Base-by-base conservation (phyloP, 768 basidiomycete genomes). In the Rhizopogon salebrosus region DNA sequence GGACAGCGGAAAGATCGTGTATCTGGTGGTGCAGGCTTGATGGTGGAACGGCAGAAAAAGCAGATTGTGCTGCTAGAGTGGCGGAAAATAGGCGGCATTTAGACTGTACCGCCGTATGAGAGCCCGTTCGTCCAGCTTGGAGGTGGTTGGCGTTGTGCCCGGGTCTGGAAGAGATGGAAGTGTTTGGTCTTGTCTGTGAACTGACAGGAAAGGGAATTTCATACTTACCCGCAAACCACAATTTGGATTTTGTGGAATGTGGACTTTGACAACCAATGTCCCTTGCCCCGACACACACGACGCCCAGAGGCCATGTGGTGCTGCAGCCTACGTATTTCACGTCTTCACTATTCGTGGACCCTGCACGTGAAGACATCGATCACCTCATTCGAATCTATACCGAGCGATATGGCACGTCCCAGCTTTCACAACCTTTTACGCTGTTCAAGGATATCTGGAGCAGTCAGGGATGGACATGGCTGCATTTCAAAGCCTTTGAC, bases 281-380 rank as follows among this genome's bases (percentile, higher is more conserved):
- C 9, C 60, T 78, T 51, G 60, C 72, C 8, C 79, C 84, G 26
- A 75, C 82, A 16, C 81, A 85, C 18, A 80, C 85, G 20, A 72
- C 76, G 13, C 60, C 69, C 45, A 79, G 85, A 13, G 86, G 89
- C 10, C 80, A 83, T 22, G 65, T 84, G 56, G 69, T 79, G 36
- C 68, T 92, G 9, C 89, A 91, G 60, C 88, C 87, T 1, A 72
- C 75, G 18, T 92, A 87, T 66, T 92, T 89, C 63, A 86, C 88
- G 0, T 91, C 89, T 3, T 87, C 87, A 0, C 62, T 85, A 22
- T 92, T 84, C 65, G 80, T 89, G 8, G 68, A 78, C 18, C 71
- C 81, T 13, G 72, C 88, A 20, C 79, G 85, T 2, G 76, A 80
- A 26, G 90, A 93, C 65, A 74, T 92, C 26, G 66, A 73, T 3